Percentiles rank a stretch among this genome's conserved stretches.
Evolutionary conservation across 352 stramenopile genomes (phyloP).

Genomic region (Pythium volutum): DNA sequence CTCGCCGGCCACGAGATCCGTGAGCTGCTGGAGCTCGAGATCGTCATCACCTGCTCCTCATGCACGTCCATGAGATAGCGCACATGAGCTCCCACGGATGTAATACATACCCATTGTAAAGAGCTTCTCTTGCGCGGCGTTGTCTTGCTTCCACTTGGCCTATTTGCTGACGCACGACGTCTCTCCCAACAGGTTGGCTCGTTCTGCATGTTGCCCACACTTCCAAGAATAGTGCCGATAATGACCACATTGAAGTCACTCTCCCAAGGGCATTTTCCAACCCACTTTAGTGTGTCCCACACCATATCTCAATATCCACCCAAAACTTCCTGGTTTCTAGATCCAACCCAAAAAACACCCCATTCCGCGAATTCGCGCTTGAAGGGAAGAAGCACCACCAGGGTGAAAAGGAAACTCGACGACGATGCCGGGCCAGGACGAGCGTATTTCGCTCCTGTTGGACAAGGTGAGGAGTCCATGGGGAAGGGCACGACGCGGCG

Average conservation of each 20-base stretch:
- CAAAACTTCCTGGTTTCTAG: not conserved
- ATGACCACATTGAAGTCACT: constrained; percentile 31
- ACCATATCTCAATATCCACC: constrained; percentile 12
- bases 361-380: constrained; percentile 12
- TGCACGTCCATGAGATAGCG: not conserved
- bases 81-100: not conserved
- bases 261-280: not conserved
- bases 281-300: constrained; percentile 21
- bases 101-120: not conserved
- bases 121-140: not conserved
- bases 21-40: constrained; percentile 49
- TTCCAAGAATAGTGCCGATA: constrained; percentile 21
- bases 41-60: constrained; percentile 24
- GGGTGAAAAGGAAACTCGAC: constrained; percentile 7
- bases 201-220: not conserved
- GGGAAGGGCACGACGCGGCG: not conserved
- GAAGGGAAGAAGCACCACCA: constrained; percentile 9
- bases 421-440: constrained; percentile 68
- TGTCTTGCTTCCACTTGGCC: not conserved
- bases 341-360: constrained; percentile 22
- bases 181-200: not conserved
- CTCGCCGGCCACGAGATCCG: constrained; percentile 56
- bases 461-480: constrained; percentile 52
- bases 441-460: constrained; percentile 75
- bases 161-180: not conserved